Evolutionary conservation across 345 rosid genomes (phyloP).

Genomic region (Cardiospermum halicacabum): DNA sequence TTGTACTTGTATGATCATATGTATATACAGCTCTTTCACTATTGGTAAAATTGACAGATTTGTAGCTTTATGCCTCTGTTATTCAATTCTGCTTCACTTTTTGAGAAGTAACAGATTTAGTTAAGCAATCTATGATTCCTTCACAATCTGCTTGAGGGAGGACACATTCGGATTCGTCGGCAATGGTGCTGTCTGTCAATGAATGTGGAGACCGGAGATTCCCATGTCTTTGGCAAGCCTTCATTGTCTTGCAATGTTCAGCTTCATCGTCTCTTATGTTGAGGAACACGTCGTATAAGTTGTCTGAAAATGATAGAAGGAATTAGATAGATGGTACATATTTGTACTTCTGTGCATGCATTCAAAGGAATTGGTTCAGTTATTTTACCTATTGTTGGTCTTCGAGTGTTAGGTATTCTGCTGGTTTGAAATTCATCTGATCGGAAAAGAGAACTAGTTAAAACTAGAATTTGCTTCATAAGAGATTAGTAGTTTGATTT

Average conservation of each 20-base stretch:
- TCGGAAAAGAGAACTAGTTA: slow-evolving; percentile 14
- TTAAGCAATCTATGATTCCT: slow-evolving; percentile 83
- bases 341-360: neutral
- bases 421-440: slow-evolving; percentile 96
- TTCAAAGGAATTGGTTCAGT: neutral
- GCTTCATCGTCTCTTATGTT: slow-evolving; percentile 96
- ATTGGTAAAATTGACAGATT: neutral
- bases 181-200: slow-evolving; percentile 27
- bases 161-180: slow-evolving; percentile 40
- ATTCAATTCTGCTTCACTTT: slow-evolving; percentile 11
- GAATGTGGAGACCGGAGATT: slow-evolving; percentile 91
- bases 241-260: slow-evolving; percentile 97
- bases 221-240: slow-evolving; percentile 84
- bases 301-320: slow-evolving; percentile 39
- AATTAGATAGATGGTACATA: neutral
- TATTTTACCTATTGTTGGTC: slow-evolving; percentile 79
- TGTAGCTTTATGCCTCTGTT: neutral
- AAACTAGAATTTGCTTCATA: neutral
- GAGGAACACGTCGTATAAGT: slow-evolving; percentile 80
- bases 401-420: slow-evolving; percentile 77
- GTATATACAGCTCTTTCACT: neutral
- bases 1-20: neutral
- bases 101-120: slow-evolving; percentile 48
- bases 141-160: slow-evolving; percentile 62
- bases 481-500: neutral